Base-by-base conservation (phyloP, 1,139 yeast genomes). In the Lodderomyces elongisporus region DNA sequence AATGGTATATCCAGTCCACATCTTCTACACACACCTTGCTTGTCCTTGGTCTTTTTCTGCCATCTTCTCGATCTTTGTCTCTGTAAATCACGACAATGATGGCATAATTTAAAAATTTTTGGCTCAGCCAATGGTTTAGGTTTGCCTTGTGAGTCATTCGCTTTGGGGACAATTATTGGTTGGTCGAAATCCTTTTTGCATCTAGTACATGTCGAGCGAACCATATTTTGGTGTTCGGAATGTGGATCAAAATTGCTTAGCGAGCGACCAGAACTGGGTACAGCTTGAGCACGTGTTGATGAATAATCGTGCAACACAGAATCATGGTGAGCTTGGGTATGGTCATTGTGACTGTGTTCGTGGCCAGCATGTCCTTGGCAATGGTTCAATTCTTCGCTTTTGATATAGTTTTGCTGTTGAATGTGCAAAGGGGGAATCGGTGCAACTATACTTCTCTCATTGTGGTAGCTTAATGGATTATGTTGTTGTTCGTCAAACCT, bases 1-100 rank as follows among this genome's bases (percentile, higher is more conserved):
- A 56, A 53, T 0, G 78, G 76, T 25, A 78, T 73, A 10, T 58
- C 63, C 10, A 64, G 54, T 8, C 82, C 85, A 59, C 85, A 79
- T 31, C 85, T 56, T 34, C 81, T 65, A 47, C 85, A 79, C 3
- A 76, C 79, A 4, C 84, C 84, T 20, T 62, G 66, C 45, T 74
- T 77, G 44, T 69, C 70, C 46, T 74, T 76, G 4, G 82, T 77
- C 43, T 70, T 71, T 49, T 63, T 60, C 46, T 78, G 84, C 85
- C 85, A 78, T 39, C 82, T 60, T 39, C 80, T 60, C 10, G 78
- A 69, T 38, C 85, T 54, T 48, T 75, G 77, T 34, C 85, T 56
- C 51, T 79, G 85, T 34, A 77, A 55, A 35, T 72, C 78, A 27
- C 85, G 65, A 47, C 85, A 79, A 47, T 77, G 84, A 28, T 70